phyloP scores from a whole-genome alignment of 2,329 filamentous ascomycete species.

The Neoarthrinium moseri region DNA sequence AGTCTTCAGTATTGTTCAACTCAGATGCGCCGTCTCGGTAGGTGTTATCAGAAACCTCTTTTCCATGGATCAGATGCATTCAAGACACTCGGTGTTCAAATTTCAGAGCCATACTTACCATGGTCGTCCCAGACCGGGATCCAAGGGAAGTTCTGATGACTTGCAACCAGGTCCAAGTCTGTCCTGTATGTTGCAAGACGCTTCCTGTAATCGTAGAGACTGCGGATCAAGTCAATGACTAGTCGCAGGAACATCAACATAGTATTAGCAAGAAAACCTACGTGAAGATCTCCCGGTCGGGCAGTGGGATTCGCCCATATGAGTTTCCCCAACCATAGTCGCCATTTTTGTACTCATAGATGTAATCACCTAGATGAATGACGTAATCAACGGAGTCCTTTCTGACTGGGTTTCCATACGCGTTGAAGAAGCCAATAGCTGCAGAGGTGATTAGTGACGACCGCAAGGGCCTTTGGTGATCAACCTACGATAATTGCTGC shows the following conservation, averaged over 20 bases:
- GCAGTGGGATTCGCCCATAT: conserved; percentile 51
- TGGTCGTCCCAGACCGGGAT: conserved; percentile 66
- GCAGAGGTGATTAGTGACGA: background rate
- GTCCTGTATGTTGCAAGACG: conserved; percentile 58
- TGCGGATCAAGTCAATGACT: conserved; percentile 15
- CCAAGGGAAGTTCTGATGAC: conserved; percentile 58
- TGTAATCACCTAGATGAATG: conserved; percentile 56
- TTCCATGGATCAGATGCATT: background rate
- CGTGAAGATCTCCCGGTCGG: conserved; percentile 48
- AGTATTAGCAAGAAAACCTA: conserved; percentile 29
- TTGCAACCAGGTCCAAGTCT: conserved; percentile 57
- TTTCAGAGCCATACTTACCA: conserved; percentile 26
- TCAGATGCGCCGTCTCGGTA: conserved; percentile 60
- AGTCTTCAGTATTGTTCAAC: conserved; percentile 65
- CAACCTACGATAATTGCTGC: conserved; percentile 61
- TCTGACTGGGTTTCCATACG: conserved; percentile 56
- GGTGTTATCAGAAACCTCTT: conserved; percentile 63
- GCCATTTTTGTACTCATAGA: conserved; percentile 36
- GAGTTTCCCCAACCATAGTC: conserved; percentile 49
- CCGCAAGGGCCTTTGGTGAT: background rate
- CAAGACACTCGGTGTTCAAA: no score
- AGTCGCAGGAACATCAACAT: conserved; percentile 15
- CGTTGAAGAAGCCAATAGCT: conserved; percentile 59
- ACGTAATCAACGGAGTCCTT: conserved; percentile 62
- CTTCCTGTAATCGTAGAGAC: conserved; percentile 59